phyloP scores from a whole-genome alignment of 1,139 yeast genomes.

The Blastobotrys capitulatus region DNA sequence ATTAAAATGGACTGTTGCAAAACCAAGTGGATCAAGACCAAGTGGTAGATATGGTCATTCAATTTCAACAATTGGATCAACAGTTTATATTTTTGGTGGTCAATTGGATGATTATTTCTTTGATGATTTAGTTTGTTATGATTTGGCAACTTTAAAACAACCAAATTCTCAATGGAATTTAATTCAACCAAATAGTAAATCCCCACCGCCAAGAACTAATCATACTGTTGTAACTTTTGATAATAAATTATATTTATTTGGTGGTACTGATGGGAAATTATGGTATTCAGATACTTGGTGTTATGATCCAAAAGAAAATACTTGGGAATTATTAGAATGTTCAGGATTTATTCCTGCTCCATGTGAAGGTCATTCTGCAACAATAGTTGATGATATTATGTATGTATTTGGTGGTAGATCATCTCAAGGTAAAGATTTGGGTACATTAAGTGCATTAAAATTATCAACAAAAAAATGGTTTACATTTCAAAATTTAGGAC shows the following conservation, averaged over 20 bases:
- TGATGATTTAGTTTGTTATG: conserved; percentile 81
- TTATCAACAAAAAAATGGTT: conserved; percentile 70
- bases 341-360: conserved; percentile 74
- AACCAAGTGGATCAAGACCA: conserved; percentile 78
- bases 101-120: conserved; percentile 85
- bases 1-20: conserved; percentile 84
- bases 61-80: conserved; percentile 59
- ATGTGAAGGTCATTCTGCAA: conserved; percentile 86
- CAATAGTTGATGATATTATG: conserved; percentile 72
- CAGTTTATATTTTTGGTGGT: conserved; percentile 88
- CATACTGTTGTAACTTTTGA: conserved; percentile 83
- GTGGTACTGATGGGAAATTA: conserved; percentile 78
- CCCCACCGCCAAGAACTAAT: conserved; percentile 81
- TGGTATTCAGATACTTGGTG: conserved; percentile 78
- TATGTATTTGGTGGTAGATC: conserved; percentile 91
- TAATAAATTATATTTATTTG: conserved; percentile 83
- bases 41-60: conserved; percentile 94
- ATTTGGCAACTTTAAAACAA: conserved; percentile 79
- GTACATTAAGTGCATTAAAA: conserved; percentile 70
- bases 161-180: conserved; percentile 82
- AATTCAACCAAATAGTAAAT: conserved; percentile 47
- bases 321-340: conserved; percentile 52
- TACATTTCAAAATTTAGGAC: conserved; percentile 50
- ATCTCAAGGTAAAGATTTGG: conserved; percentile 63
- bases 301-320: conserved; percentile 62